Conservation (phyloP, 805 yeast species). For the Teunomyces panamensis region DNA sequence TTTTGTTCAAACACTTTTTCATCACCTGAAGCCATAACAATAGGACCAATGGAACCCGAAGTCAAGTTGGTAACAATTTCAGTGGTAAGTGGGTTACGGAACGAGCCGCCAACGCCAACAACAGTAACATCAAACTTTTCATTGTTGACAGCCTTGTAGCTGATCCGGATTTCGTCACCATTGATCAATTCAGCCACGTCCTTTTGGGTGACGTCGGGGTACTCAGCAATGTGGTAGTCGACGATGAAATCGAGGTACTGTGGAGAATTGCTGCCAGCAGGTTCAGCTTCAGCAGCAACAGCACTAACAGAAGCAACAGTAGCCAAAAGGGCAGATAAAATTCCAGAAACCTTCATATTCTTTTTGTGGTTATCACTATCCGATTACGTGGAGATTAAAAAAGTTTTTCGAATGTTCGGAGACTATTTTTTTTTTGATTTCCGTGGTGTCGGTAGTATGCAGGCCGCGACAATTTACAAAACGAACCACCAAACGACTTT, state of each 20-base stretch:
- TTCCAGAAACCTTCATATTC: conserved; percentile 6
- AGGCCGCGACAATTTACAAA: neutral
- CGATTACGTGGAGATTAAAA: neutral
- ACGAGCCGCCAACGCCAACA: conserved; percentile 68
- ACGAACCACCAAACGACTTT: neutral
- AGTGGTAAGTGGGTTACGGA: conserved; percentile 54
- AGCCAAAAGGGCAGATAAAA: conserved; percentile 6
- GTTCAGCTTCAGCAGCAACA: conserved; percentile 10
- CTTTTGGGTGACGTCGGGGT: conserved; percentile 33
- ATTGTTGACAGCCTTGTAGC: conserved; percentile 51
- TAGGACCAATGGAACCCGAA: conserved; percentile 60
- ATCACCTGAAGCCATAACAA: conserved; percentile 49
- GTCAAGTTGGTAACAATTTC: conserved; percentile 59
- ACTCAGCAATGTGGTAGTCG: conserved; percentile 48
- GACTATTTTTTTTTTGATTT: neutral
- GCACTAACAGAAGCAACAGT: conserved; percentile 8
- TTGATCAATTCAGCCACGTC: conserved; percentile 44
- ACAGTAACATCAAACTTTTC: conserved; percentile 51
- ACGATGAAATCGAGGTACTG: conserved; percentile 41
- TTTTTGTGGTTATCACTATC: neutral
- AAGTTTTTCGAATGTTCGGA: neutral
- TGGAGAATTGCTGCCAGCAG: conserved; percentile 5
- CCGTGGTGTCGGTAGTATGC: no score
- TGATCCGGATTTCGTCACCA: conserved; percentile 53
- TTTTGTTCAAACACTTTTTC: conserved; percentile 52